Base-by-base conservation (phyloP, 306 rosid species). In the Medicago arabica region DNA sequence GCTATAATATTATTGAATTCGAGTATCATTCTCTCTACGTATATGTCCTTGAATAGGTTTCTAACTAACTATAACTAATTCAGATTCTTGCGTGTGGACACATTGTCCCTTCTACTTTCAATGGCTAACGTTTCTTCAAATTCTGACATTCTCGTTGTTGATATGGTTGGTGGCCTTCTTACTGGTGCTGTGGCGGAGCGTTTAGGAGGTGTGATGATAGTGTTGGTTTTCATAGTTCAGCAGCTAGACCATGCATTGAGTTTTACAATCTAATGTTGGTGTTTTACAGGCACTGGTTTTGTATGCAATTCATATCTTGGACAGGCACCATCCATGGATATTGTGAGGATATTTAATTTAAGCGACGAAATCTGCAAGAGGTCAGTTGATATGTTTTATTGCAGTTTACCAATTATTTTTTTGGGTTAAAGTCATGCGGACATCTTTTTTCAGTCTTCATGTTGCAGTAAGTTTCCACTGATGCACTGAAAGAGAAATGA, bases 151-250 rank as follows among this genome's bases (percentile, higher is more conserved):
- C 90, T 95, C 12, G 85, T 92, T 15, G 87, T 92, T 81, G 98
- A 95, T 79, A 87, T 87, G 96, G 85, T 91, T 83, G 92, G 93
- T 71, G 97, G 98, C 71, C 90, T 94, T 82, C 82, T 94, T 64
- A 95, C 98, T 53, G 98, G 98, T 78, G 90, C 97, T n/a, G 91
- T 84, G 81, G 98, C 98, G 16, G 97, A 95, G 82, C 92, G 97
- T 38, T 81, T 90, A 84, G 98, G 97, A 95, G 98, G 98, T 89
- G 18, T 39, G 72, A 9, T 46, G 50, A 2, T 16, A 38, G 19
- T 57, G 49, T 14, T 25, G 13, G 61, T 66, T 79, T 70, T 12
- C 58, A 57, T 15, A n/a, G 50, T 15, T 44, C 70, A 43, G 71
- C 16, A 47, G 34, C 62, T 80, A 40, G 2, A 40, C 59, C 41